Evolutionary conservation across 768 basidiomycete genomes (phyloP), one percentile per base, ranked within the genome.

Genomic region (Neoboletus magnificus): DNA sequence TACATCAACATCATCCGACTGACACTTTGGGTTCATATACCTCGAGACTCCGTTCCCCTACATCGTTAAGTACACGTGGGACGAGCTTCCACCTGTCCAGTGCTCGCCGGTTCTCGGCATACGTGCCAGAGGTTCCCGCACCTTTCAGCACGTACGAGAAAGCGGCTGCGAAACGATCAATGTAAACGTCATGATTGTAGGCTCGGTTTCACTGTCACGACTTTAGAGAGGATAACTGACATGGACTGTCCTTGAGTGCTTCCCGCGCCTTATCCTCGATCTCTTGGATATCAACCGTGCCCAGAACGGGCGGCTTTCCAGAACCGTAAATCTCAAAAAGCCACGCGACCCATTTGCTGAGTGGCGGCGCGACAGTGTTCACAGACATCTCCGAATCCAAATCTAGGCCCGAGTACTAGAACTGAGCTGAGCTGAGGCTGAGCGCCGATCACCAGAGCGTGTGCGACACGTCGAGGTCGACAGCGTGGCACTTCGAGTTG

Each of bases 111-210:
- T 93, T 93, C 57, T 81, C 82, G 29, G 69, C 74, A 66, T 84
- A 79, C 4, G 91, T 93, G 27, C 77, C 74, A 54, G 76, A 73
- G 5, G 82, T 79, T 0, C 91, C 91, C 5, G 91, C 89, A 60
- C 82, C 84, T 45, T 86, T 87, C 52, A 77, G 76, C 5, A 86
- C 83, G 62, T 90, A 92, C 67, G 79, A 71, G 73, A 85, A 92
- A 10, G 86, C 78, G 67, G 40, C 83, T 88, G 76, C 4, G 4
- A 44, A 37, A 37, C 4, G 11, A 53, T 33, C 13, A 1, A 5
- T 1, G 50, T 25, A 10, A 54, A 33, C 27, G 12, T 22, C 22
- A 23, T 10, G 8, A 37, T 27, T 1, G 18, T 20, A 3, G 25
- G 18, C 10, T 51, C 22, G 11, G 18, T 10, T 22, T 36, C 57